Conservation (phyloP, 2,329 filamentous ascomycete species). For the Huntiella moniliformis region DNA sequence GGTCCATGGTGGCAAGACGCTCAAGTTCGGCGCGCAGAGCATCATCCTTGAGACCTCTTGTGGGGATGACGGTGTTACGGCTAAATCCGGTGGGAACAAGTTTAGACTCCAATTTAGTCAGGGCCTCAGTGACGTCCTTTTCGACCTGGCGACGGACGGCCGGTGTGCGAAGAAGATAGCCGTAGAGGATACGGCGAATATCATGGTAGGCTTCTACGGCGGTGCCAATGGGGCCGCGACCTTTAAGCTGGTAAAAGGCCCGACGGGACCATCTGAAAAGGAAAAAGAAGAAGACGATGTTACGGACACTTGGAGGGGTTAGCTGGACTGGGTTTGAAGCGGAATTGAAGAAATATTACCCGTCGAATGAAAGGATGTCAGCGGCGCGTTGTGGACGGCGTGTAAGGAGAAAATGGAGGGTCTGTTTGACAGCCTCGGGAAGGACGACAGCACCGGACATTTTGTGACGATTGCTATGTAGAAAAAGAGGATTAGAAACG, state of each 20-base stretch:
- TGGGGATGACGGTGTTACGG: constrained; percentile 58
- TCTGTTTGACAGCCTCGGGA: constrained; percentile 6
- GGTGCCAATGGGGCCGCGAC: constrained; percentile 71
- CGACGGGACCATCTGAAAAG: constrained; percentile 66
- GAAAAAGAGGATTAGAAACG: neutral
- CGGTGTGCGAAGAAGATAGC: constrained; percentile 67
- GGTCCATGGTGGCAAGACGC: constrained; percentile 66
- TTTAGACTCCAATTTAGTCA: constrained; percentile 66
- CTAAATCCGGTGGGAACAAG: constrained; percentile 57
- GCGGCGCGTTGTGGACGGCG: constrained; percentile 6
- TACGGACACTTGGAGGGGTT: constrained; percentile 44
- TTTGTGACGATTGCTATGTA: neutral
- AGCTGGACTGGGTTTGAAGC: neutral
- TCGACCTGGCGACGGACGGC: constrained; percentile 75
- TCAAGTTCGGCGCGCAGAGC: constrained; percentile 63
- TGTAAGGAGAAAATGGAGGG: constrained; percentile 7
- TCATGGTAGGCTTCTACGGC: constrained; percentile 54
- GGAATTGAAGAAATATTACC: constrained; percentile 1
- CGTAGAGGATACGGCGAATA: constrained; percentile 57
- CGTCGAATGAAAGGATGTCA: constrained; percentile 8
- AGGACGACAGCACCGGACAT: constrained; percentile 3
- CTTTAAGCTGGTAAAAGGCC: constrained; percentile 66
- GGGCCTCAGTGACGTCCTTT: constrained; percentile 61
- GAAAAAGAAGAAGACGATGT: constrained; percentile 79
- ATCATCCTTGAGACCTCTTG: constrained; percentile 66